These are phyloP conservation scores for Hortiboletus flavorubellus DNA, from an alignment of 768 basidiomycete genomes.

Conservation along the genomic window DNA sequence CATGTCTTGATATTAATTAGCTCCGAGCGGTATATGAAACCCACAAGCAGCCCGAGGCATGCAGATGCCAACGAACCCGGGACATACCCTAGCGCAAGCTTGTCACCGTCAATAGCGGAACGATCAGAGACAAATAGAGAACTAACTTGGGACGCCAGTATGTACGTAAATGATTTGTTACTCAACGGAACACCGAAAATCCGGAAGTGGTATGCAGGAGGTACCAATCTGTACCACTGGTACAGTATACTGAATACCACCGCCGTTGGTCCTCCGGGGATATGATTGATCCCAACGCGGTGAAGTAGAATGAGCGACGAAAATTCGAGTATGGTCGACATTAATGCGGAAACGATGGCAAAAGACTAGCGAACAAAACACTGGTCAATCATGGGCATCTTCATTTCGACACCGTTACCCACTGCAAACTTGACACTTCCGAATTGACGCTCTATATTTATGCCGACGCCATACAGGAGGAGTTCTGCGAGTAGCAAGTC, in stretches of 20 bases:
- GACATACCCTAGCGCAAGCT: constrained; percentile 68
- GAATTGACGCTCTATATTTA: constrained; percentile 80
- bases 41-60: constrained; percentile 61
- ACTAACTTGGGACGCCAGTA: constrained; percentile 69
- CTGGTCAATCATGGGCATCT: constrained; percentile 1
- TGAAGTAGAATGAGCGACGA: constrained; percentile 61
- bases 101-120: constrained; percentile 6
- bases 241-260: constrained; percentile 79
- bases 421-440: constrained; percentile 88
- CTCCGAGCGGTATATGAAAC: constrained; percentile 83
- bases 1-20: constrained; percentile 75
- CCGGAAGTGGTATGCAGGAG: constrained; percentile 69
- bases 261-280: constrained; percentile 74
- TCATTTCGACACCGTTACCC: constrained; percentile 25
- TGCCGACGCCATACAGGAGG: constrained; percentile 64
- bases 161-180: constrained; percentile 74
- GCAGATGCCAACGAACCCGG: constrained; percentile 66
- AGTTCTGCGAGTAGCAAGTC: constrained; percentile 79
- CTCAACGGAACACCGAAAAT: constrained; percentile 71
- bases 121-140: neutral
- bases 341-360: constrained; percentile 58
- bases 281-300: constrained; percentile 63
- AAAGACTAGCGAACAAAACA: constrained; percentile 58
- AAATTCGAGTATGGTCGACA: constrained; percentile 70
- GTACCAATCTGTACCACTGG: constrained; percentile 78